Base-by-base conservation (phyloP, 768 basidiomycete species). In the Agaricus sinodeliciosus region DNA sequence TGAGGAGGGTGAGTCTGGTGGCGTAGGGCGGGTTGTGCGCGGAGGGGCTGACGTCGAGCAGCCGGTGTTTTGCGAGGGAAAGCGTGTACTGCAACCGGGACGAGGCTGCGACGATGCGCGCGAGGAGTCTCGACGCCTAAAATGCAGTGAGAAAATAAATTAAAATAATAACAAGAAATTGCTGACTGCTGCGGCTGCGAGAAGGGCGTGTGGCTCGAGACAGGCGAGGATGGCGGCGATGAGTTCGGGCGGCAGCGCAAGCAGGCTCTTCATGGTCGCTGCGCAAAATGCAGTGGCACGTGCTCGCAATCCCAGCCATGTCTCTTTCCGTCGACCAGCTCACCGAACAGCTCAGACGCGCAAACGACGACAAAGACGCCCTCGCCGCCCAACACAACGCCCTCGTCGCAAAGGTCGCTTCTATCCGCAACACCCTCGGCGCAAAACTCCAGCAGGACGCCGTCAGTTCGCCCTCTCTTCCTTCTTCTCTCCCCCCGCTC, bases 381-480 rank as follows among this genome's bases (percentile, higher is more conserved):
- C 75, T 94, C 27, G 87, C 85, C 4, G 68, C 81, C 12, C 92
- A 98, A 65, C 94, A 98, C 68, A 81, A 82, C 55, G 87, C 80
- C 58, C 75, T 99, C 35, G 76, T 99, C 15, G 81, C 84, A 36
- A 97, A 92, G 69, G 73, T 98, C 43, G 94, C 92, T 2, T 80
- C 86, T 31, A 97, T 99, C 94, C 81, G 94, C 19, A 90, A 85
- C 35, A 89, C 90, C 18, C 74, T 98, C 48, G 93, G 94, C 28
- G 94, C 91, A 65, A 97, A 97, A 68, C 76, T 98, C 51, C 84
- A 89, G 67, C 91, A 95, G 67, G 96, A 98, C 69, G 96, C 96
- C 62, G 96, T 98, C 73, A 57, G 75, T 65, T 36, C 31, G 22
- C 22, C 22, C 22, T 22, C 22, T 22, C 22, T 22, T 42, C 36